Conservation (phyloP, 176 grass and related monocot species). For the Raddia distichophylla region DNA sequence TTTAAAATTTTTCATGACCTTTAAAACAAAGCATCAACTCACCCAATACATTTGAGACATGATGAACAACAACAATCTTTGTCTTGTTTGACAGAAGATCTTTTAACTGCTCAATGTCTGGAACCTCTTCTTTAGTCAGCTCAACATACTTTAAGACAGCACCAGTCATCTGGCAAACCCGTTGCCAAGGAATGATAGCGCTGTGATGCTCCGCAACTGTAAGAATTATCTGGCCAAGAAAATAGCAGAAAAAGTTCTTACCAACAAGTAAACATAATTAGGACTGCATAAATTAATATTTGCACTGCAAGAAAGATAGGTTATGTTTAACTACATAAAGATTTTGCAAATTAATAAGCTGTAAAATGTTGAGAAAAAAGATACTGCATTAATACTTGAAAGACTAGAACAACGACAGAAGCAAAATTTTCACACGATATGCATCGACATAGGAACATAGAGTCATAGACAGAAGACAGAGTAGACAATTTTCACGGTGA, state of each 20-base stretch:
- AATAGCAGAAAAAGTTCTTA: constrained; percentile 25
- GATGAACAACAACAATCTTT: constrained; percentile 86
- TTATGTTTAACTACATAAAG: constrained; percentile 22
- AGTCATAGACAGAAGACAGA: neutral
- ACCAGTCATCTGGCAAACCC: constrained; percentile 78
- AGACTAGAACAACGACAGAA: neutral
- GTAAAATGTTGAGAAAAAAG: constrained; percentile 1
- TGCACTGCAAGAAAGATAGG: neutral
- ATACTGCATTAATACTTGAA: too few relatives aligned
- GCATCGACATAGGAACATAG: neutral
- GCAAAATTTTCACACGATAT: neutral
- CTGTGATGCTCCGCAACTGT: constrained; percentile 96
- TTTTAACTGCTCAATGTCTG: constrained; percentile 87
- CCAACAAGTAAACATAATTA: constrained; percentile 15
- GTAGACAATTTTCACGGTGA: neutral
- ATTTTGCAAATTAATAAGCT: neutral
- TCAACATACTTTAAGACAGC: constrained; percentile 87
- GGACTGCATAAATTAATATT: neutral
- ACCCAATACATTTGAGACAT: constrained; percentile 92
- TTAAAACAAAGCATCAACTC: constrained; percentile 32
- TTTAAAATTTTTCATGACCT: constrained; percentile 7
- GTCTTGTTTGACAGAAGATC: constrained; percentile 78
- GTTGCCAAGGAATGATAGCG: constrained; percentile 94
- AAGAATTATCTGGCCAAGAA: constrained; percentile 66
- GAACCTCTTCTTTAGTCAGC: constrained; percentile 82